phyloP scores from a whole-genome alignment of 2,329 filamentous ascomycete genomes.

The Stemphylium beticola region DNA sequence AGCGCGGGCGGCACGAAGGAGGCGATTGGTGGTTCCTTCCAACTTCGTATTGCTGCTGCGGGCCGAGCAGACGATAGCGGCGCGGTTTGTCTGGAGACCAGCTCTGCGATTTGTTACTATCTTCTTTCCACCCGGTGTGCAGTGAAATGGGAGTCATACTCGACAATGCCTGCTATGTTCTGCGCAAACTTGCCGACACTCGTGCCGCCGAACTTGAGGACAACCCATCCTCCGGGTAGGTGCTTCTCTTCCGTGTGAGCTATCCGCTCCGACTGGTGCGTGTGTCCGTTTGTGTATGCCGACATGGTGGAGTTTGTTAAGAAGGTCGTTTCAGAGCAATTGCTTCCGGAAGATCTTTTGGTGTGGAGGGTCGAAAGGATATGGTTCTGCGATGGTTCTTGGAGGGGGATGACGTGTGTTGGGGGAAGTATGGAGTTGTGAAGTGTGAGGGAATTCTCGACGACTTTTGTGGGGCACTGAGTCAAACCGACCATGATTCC shows the following conservation, averaged over 20 bases:
- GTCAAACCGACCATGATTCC: conserved; percentile 17
- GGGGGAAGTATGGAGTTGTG: conserved; percentile 14
- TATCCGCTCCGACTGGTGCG: conserved; percentile 46
- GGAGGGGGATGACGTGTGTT: conserved; percentile 5
- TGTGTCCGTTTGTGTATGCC: conserved; percentile 40
- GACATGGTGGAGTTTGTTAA: conserved; percentile 28
- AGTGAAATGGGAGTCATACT: conserved; percentile 36
- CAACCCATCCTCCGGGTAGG: conserved; percentile 71
- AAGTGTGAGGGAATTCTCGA: conserved; percentile 15
- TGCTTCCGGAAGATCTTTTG: background rate
- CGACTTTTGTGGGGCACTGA: conserved; percentile 19
- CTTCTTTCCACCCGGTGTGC: background rate
- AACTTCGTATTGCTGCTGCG: conserved; percentile 92
- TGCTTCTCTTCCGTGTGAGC: conserved; percentile 55
- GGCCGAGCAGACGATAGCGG: conserved; percentile 95
- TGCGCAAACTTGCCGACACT: conserved; percentile 91
- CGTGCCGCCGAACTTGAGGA: conserved; percentile 95
- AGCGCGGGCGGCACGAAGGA: conserved; percentile 56
- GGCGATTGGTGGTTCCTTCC: conserved; percentile 87
- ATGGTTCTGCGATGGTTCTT: background rate
- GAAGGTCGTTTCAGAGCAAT: background rate
- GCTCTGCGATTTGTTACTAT: conserved; percentile 56
- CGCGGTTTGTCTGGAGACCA: conserved; percentile 68
- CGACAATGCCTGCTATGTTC: conserved; percentile 68
- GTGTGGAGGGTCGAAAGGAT: background rate